Evolutionary conservation across 805 yeast species (phyloP).

Genomic region (Saturnispora sekii): DNA sequence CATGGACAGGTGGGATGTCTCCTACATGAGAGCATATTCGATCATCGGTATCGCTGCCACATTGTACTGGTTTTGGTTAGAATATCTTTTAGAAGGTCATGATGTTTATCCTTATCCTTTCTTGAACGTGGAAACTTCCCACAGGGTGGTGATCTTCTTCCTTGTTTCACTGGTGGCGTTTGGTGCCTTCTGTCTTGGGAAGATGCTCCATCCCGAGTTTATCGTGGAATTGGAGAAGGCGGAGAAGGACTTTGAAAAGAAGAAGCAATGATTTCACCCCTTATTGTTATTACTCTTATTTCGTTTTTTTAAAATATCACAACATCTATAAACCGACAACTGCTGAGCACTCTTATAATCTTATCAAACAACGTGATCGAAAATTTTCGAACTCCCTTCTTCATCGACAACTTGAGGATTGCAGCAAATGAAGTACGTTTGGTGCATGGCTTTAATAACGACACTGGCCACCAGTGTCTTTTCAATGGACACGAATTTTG

Average conservation of each 20-base stretch:
- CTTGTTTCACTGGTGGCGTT: constrained; percentile 33
- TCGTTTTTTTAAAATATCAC: not conserved
- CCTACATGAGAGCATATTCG: constrained; percentile 29
- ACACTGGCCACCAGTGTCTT: no score
- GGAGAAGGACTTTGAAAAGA: constrained; percentile 4
- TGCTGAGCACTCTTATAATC: no score
- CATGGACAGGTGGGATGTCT: constrained; percentile 36
- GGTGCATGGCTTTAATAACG: no score
- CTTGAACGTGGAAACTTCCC: constrained; percentile 40
- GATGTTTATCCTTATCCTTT: constrained; percentile 56
- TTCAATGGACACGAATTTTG: no score
- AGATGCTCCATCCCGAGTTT: constrained; percentile 14
- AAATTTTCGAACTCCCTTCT: no score
- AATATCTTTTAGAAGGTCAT: constrained; percentile 37
- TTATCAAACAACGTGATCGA: no score
- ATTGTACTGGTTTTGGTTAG: constrained; percentile 46
- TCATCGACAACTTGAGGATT: no score
- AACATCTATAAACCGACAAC: not conserved
- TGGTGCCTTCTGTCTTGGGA: constrained; percentile 19
- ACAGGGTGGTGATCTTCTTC: constrained; percentile 39
- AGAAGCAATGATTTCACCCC: not conserved
- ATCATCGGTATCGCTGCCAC: constrained; percentile 32
- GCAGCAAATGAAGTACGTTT: no score
- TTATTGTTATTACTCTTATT: not conserved
- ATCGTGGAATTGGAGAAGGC: constrained; percentile 8